Evolutionary conservation across 2,329 filamentous ascomycete species (phyloP).

Genomic region (Ophiocordyceps robertsii): DNA sequence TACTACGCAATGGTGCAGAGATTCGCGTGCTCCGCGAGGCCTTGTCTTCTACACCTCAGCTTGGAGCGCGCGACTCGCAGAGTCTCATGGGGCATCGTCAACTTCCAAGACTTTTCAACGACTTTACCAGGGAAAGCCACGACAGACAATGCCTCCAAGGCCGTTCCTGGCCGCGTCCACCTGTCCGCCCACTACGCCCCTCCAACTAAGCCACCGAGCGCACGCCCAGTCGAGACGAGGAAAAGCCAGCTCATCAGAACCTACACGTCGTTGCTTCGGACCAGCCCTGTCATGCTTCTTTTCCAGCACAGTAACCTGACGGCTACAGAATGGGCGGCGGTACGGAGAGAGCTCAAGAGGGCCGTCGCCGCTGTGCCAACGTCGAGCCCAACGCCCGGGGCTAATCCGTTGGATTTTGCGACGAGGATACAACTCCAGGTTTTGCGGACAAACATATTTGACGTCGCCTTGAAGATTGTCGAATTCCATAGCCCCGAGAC

Average conservation of each 20-base stretch:
- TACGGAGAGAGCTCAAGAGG: conserved; percentile 28
- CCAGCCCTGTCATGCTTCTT: conserved; percentile 71
- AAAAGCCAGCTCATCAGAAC: conserved; percentile 79
- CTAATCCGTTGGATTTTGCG: conserved; percentile 33
- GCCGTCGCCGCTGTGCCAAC: conserved; percentile 28
- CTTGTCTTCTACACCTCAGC: conserved; percentile 8
- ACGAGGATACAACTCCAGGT: conserved; percentile 63
- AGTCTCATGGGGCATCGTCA: conserved; percentile 7
- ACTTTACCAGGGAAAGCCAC: conserved; percentile 9
- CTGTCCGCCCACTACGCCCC: conserved; percentile 37
- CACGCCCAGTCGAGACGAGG: conserved; percentile 73
- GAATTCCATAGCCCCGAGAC: conserved; percentile 59
- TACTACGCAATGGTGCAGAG: conserved; percentile 9
- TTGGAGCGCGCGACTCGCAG: conserved; percentile 1
- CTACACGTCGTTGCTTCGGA: conserved; percentile 79
- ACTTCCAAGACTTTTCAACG: conserved; percentile 14
- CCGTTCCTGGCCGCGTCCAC: conserved; percentile 6
- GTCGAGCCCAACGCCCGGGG: conserved; percentile 10
- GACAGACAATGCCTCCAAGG: conserved; percentile 4
- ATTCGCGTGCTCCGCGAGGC: conserved; percentile 5
- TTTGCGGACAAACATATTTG: conserved; percentile 79
- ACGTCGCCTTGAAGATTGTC: conserved; percentile 68
- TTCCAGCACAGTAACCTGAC: conserved; percentile 62
- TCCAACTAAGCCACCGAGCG: conserved; percentile 72
- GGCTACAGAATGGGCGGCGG: conserved; percentile 46